A percentile compares a stretch with the other conserved stretches of the same genome.
phyloP scores from a whole-genome alignment of 371 early-diverging fungal genomes.

The Smittium mucronatum region DNA sequence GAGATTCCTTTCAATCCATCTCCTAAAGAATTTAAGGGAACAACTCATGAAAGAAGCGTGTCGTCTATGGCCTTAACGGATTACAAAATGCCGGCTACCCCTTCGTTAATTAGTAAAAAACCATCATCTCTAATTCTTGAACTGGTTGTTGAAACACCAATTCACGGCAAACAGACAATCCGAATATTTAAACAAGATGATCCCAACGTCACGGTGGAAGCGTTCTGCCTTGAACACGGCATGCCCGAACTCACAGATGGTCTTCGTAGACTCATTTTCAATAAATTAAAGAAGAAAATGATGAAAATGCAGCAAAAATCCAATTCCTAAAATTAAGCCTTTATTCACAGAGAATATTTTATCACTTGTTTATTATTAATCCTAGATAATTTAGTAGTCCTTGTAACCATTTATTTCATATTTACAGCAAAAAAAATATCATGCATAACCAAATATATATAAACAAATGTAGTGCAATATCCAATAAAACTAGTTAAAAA shows the following conservation, averaged over 20 bases:
- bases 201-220: background rate
- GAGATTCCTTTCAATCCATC: background rate
- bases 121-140: background rate
- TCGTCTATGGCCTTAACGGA: background rate
- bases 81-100: background rate
- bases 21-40: background rate
- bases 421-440: too few species aligned
- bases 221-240: slow-evolving; percentile 4
- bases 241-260: slow-evolving; percentile 11
- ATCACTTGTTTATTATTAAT: too few species aligned
- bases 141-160: slow-evolving; percentile 11
- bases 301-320: background rate
- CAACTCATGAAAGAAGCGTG: background rate
- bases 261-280: background rate
- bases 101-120: background rate
- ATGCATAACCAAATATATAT: too few species aligned
- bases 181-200: slow-evolving; percentile 8
- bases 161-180: slow-evolving; percentile 8
- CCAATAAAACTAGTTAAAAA: too few species aligned
- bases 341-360: too few species aligned
- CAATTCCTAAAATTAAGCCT: background rate
- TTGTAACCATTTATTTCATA: too few species aligned
- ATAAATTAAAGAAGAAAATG: slow-evolving; percentile 3
- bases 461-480: too few species aligned
- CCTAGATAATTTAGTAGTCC: too few species aligned